Base-by-base conservation (phyloP, 768 basidiomycete species). In the Termitomyces sp. region DNA sequence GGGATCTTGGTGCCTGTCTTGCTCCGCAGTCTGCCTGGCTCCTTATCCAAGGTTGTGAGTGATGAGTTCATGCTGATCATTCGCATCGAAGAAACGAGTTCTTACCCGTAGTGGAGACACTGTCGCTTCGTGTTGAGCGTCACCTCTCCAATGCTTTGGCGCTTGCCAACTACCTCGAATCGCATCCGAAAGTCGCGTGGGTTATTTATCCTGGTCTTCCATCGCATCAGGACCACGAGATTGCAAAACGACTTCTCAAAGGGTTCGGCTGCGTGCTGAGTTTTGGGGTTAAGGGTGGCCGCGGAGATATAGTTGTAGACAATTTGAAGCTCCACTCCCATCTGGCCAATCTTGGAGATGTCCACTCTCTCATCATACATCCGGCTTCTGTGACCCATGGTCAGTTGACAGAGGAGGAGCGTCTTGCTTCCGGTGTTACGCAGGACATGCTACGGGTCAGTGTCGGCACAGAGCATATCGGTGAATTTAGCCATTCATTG, bases 381-480 rank as follows among this genome's bases (percentile, higher is more conserved):
- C 83, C 85, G 0, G 81, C 79, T 16, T 73, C 76, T 23, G 84
- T 85, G 45, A 86, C 85, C 3, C 85, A 86, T 62, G 72, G 78
- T 48, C 83, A 85, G 64, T 67, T 86, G 39, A 71, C 68, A 0
- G 65, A 63, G 23, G 76, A 77, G 54, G 85, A 86, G 61, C 77
- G 77, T 57, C 48, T 70, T 9, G 69, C 74, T 19, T 69, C 78
- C 7, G 85, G 85, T 1, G 81, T 85, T 9, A 77, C 81, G 2
- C 74, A 77, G 0, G 84, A 86, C 62, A 67, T 84, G 49, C 81
- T 86, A 46, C 74, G 85, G 41, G 82, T 86, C 54, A 28, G 75
- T 65, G 59, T 60, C 27, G 58, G 58, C 2, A 56, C 53, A 12
- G 53, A 57, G 27, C 55, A 59, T 30, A 62, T 62, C 37, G 60